Evolutionary conservation across 768 basidiomycete species (phyloP).

Genomic region (Gyrodon lividus): DNA sequence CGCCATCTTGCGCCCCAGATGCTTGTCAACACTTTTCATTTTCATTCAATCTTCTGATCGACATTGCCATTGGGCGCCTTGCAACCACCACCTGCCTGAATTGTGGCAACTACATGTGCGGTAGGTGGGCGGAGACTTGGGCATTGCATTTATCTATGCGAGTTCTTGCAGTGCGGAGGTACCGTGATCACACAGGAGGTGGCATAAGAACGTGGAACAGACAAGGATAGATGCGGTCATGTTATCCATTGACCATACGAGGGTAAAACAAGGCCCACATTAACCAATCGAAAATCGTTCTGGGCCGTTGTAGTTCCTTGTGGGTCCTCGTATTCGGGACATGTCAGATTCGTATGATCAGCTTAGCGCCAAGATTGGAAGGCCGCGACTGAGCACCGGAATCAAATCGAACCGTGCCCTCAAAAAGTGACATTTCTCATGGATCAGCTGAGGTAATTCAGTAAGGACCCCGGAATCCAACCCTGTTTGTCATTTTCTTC

Average conservation of each 20-base stretch:
- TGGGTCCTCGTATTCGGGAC: neutral
- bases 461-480: conserved; percentile 22
- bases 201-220: no score
- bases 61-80: conserved; percentile 6
- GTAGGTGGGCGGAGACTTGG: neutral
- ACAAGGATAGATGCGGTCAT: no score
- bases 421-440: conserved; percentile 17
- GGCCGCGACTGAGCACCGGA: conserved; percentile 20
- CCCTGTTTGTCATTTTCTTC: conserved; percentile 5
- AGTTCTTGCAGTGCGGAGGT: no score
- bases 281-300: no score
- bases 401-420: conserved; percentile 21
- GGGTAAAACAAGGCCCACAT: no score
- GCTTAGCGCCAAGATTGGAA: conserved; percentile 15
- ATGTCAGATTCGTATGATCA: conserved; percentile 16
- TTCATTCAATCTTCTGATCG: neutral
- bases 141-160: no score
- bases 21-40: neutral
- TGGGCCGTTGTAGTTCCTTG: neutral
- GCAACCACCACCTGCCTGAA: neutral
- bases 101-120: neutral
- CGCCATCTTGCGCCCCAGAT: neutral
- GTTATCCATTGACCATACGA: no score
- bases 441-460: conserved; percentile 1
- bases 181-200: no score